A percentile compares a stretch with the other conserved stretches of the same genome.
Evolutionary conservation across 169 alveolate species (phyloP).

Genomic region (Plasmodium yoelii): DNA sequence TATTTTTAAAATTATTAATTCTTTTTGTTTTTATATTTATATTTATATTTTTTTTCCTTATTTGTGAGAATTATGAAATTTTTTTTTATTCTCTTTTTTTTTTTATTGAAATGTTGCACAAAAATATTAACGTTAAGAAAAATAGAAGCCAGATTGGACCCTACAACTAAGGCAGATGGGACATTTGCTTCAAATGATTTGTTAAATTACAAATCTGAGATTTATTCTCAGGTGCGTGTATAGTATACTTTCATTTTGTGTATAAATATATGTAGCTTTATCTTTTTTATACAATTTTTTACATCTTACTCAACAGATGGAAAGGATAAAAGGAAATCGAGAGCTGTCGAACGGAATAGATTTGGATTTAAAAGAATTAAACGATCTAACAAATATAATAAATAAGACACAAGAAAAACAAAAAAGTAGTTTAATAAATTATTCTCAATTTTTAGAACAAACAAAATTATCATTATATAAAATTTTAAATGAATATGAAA

Average conservation of each 20-base stretch:
- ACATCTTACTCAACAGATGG: slow-evolving; percentile 15
- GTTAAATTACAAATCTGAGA: slow-evolving; percentile 38
- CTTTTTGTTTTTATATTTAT: not conserved
- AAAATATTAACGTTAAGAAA: slow-evolving; percentile 15
- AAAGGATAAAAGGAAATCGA: slow-evolving; percentile 22
- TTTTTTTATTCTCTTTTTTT: not conserved
- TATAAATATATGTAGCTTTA: not conserved
- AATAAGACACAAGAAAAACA: slow-evolving; percentile 51
- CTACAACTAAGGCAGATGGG: slow-evolving; percentile 5
- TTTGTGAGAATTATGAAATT: slow-evolving; percentile 12
- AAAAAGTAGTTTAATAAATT: slow-evolving; percentile 2
- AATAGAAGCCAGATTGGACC: not conserved
- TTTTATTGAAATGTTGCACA: slow-evolving; percentile 6
- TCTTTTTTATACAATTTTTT: not conserved
- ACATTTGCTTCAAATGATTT: slow-evolving; percentile 3
- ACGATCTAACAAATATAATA: slow-evolving; percentile 19
- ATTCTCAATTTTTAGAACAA: slow-evolving; percentile 33
- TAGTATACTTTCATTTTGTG: not conserved
- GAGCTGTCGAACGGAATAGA: slow-evolving; percentile 40
- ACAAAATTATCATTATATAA: slow-evolving; percentile 61
- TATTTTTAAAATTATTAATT: not conserved
- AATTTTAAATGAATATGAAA: slow-evolving; percentile 75
- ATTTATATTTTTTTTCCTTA: not conserved
- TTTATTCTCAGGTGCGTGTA: slow-evolving; percentile 50
- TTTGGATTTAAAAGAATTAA: slow-evolving; percentile 39